Evolutionary conservation across 345 rosid species (phyloP).

Genomic region (Murraya paniculata): DNA sequence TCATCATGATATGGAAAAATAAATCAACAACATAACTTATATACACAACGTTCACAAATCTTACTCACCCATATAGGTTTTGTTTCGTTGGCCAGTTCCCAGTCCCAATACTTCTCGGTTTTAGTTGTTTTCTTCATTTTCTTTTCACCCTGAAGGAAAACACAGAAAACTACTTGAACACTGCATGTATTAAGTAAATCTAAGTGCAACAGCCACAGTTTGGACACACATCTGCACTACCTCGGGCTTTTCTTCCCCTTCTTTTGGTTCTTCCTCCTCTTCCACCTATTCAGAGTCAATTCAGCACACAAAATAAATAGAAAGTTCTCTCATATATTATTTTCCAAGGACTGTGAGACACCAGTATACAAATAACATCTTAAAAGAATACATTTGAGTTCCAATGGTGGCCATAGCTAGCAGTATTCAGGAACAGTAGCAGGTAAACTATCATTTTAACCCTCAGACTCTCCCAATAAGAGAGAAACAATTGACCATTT

Average conservation of each 20-base stretch:
- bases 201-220: neutral
- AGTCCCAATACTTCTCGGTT: conserved; percentile 98
- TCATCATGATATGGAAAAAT: neutral
- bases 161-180: conserved; percentile 16
- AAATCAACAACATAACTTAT: neutral
- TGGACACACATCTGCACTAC: conserved; percentile 30
- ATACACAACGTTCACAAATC: neutral
- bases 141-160: conserved; percentile 59
- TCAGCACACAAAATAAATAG: neutral
- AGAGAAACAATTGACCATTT: neutral
- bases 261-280: conserved; percentile 81
- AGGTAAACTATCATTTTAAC: neutral
- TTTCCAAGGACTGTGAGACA: neutral
- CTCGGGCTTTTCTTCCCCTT: conserved; percentile 82
- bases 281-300: conserved; percentile 58
- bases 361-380: neutral
- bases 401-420: neutral
- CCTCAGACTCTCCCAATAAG: neutral
- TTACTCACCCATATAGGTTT: conserved; percentile 92
- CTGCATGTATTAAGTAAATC: neutral
- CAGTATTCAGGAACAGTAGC: too few species aligned
- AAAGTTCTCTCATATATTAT: neutral
- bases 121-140: conserved; percentile 78
- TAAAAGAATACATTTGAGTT: neutral
- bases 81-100: conserved; percentile 94